Conservation (phyloP, 768 basidiomycete species). For the Artomyces pyxidatus region DNA sequence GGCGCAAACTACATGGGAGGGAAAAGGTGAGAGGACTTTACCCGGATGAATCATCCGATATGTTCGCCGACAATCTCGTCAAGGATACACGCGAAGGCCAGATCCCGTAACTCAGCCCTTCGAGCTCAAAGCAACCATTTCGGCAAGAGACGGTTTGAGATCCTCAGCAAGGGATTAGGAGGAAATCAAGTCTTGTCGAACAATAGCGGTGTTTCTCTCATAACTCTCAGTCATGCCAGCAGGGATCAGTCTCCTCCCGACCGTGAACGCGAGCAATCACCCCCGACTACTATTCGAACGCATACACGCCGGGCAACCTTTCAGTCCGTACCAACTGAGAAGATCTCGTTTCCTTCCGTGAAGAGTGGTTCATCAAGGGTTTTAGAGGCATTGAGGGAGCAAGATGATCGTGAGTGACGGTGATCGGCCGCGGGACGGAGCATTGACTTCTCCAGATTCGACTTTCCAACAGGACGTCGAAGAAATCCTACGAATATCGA, state of each 20-base stretch:
- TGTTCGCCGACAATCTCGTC: too few species aligned
- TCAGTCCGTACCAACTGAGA: too few species aligned
- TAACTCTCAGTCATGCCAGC: too few species aligned
- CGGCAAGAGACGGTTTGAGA: slow-evolving; percentile 11
- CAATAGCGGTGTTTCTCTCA: too few species aligned
- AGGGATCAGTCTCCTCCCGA: neutral
- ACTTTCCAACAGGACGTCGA: neutral
- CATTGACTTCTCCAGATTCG: neutral
- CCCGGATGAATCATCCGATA: too few species aligned
- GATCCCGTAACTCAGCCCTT: slow-evolving; percentile 10
- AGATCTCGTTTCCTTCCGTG: too few species aligned
- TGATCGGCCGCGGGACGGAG: too few species aligned
- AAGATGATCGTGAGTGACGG: too few species aligned
- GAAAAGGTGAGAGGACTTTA: slow-evolving; percentile 9
- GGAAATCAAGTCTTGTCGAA: too few species aligned
- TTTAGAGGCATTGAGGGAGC: neutral
- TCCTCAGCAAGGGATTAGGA: slow-evolving; percentile 10
- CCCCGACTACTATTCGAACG: too few species aligned
- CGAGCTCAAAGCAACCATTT: slow-evolving; percentile 15
- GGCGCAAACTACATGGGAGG: slow-evolving; percentile 16
- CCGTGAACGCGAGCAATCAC: too few species aligned
- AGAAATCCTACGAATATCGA: neutral
- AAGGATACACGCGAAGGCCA: slow-evolving; percentile 13
- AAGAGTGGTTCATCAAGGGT: neutral
- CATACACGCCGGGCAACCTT: too few species aligned